Evolutionary conservation across 2,329 filamentous ascomycete genomes (phyloP), one percentile per base, ranked within the genome.

Genomic region (Penicillium sp.): DNA sequence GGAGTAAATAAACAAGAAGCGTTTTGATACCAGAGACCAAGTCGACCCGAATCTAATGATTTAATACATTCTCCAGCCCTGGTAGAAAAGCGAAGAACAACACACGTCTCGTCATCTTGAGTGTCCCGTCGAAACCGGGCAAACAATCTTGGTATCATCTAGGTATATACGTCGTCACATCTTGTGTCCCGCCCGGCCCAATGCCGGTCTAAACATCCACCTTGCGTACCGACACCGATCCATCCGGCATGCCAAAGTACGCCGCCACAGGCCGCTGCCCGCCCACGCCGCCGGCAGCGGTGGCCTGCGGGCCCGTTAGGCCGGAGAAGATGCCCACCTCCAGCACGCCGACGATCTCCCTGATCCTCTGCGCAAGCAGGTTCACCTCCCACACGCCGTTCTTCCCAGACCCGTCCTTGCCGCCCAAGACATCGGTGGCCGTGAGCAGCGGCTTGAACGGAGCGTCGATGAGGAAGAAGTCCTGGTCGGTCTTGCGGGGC

Each of bases 261-360:
- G 88, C 90, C 18, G 89, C 89, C 9, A 96, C 78, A 0, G 93
- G 93, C 70, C 91, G 94, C 71, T 96, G 88, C 1, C 87, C 89
- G 33, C 86, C 84, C 33, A 80, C 69, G 38, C 76, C 72, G 50
- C 80, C 75, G 43, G 76, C 72, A 39, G 76, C 72, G 28, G 77
- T 78, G 44, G 80, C 78, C 63, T 94, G 75, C 11, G 79, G 72
- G 0, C 91, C 91, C 45, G 91, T 90, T 57, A 82, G 62, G 3
- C 91, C 91, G 28, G 82, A 80, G 72, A 98, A 98, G 31, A 98
- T 76, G 10, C 93, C 93, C 18, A 94, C 90, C 62, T 95, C 93
- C 37, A 96, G 74, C 7, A 98, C 87, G 34, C 93, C 93, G 1
- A 86, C 83, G 50, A 95, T 85, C 51, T 76, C 74, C 65, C 94